phyloP scores from a whole-genome alignment of 805 yeast genomes.

The Saccharomyces kudriavzevii region DNA sequence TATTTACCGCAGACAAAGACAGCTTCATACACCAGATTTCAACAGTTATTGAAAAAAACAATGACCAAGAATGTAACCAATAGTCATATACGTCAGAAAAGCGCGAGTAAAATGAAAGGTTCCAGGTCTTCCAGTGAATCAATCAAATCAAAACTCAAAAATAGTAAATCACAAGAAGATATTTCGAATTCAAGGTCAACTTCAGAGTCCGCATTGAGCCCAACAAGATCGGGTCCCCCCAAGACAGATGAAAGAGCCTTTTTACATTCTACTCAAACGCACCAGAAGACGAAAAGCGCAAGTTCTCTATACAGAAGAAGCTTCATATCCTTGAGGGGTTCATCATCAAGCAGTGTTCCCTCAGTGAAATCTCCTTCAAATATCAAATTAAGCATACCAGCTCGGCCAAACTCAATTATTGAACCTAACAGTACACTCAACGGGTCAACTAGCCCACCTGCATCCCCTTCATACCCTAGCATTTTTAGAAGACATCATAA shows the following conservation, averaged over 20 bases:
- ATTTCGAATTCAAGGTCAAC: constrained; percentile 17
- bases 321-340: constrained; percentile 26
- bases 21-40: constrained; percentile 50
- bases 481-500: constrained; percentile 59
- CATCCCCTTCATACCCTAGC: constrained; percentile 31
- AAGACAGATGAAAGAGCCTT: constrained; percentile 21
- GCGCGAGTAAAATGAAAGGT: constrained; percentile 15
- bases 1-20: constrained; percentile 39
- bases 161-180: constrained; percentile 8
- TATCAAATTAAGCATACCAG: constrained; percentile 24
- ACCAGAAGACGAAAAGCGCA: constrained; percentile 26
- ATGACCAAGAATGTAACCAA: constrained; percentile 27
- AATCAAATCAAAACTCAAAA: constrained; percentile 10
- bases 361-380: constrained; percentile 10
- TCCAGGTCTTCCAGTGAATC: constrained; percentile 27
- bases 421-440: constrained; percentile 10
- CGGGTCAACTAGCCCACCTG: constrained; percentile 19
- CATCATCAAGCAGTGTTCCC: constrained; percentile 9
- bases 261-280: constrained; percentile 13
- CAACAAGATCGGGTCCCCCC: constrained; percentile 10
- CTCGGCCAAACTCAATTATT: constrained; percentile 19
- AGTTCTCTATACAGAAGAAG: constrained; percentile 31
- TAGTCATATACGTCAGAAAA: constrained; percentile 19
- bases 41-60: constrained; percentile 44
- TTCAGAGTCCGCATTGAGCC: constrained; percentile 24